Percentiles rank a stretch among this genome's conserved stretches.
phyloP scores from a whole-genome alignment of 495 filamentous ascomycete species.

The Margaritispora aquatica region DNA sequence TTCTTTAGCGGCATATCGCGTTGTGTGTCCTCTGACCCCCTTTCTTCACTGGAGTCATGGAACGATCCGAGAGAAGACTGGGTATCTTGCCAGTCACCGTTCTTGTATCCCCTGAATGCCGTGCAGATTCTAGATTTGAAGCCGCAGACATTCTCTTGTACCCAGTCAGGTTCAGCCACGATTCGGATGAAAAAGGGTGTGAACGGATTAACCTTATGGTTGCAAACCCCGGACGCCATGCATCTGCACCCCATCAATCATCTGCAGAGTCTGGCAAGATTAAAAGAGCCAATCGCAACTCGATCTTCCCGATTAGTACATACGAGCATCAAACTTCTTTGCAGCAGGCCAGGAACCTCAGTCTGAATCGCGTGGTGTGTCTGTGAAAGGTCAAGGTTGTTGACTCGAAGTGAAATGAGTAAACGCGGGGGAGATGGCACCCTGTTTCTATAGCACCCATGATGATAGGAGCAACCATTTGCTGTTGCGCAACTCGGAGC shows the following conservation, averaged over 20 bases:
- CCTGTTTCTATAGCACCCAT: neutral
- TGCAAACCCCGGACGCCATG: constrained; percentile 3
- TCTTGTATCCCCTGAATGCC: constrained; percentile 4
- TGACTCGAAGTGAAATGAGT: constrained; percentile 11
- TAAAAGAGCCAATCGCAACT: constrained; percentile 3
- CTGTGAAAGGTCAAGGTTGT: neutral
- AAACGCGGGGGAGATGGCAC: constrained; percentile 12
- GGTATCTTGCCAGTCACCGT: neutral
- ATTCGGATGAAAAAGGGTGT: constrained; percentile 1
- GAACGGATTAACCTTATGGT: constrained; percentile 3
- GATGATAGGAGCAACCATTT: constrained; percentile 5
- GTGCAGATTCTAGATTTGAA: neutral
- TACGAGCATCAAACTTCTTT: constrained; percentile 17
- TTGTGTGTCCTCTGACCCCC: neutral
- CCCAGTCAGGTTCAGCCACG: constrained; percentile 13
- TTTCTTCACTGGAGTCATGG: neutral
- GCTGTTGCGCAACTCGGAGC: constrained; percentile 10
- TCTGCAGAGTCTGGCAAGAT: neutral
- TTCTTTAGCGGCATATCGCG: neutral
- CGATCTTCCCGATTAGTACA: constrained; percentile 16
- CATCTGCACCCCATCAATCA: neutral
- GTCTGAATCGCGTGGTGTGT: constrained; percentile 12
- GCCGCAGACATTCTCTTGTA: neutral
- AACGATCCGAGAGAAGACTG: neutral
- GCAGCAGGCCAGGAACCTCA: constrained; percentile 12